These are phyloP conservation scores for Yamadazyma olivae DNA, from an alignment of 805 yeast species.

Conservation along the genomic window DNA sequence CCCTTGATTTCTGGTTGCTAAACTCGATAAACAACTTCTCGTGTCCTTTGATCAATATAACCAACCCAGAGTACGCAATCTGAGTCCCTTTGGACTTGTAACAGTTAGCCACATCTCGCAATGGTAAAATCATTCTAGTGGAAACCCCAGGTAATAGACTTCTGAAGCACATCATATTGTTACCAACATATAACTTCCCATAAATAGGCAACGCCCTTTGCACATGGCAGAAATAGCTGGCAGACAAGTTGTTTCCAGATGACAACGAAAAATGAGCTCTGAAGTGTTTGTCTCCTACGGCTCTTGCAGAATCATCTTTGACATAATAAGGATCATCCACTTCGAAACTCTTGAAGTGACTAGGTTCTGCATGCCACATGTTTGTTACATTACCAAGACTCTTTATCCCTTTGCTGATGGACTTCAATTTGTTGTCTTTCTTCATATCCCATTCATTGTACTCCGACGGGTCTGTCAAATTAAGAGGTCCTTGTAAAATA, in stretches of 20 bases:
- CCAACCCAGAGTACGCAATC: constrained; percentile 67
- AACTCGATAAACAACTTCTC: constrained; percentile 81
- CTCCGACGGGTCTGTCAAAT: constrained; percentile 26
- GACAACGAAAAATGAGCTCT: constrained; percentile 63
- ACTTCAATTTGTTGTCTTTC: constrained; percentile 15
- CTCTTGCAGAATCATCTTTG: constrained; percentile 40
- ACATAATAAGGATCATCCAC: constrained; percentile 49
- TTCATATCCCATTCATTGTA: constrained; percentile 10
- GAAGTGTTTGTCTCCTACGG: constrained; percentile 55
- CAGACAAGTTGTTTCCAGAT: constrained; percentile 47
- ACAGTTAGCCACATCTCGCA: constrained; percentile 67
- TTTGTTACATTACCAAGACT: constrained; percentile 27
- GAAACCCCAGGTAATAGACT: constrained; percentile 74
- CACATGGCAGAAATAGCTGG: constrained; percentile 69
- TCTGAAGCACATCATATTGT: constrained; percentile 69
- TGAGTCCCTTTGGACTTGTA: constrained; percentile 65
- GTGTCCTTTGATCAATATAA: constrained; percentile 65
- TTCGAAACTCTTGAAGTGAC: constrained; percentile 51
- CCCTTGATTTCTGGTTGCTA: constrained; percentile 57
- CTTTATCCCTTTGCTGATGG: constrained; percentile 25
- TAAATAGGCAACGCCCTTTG: constrained; percentile 73
- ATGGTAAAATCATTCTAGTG: constrained; percentile 81
- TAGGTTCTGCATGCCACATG: constrained; percentile 58
- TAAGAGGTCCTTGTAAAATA: constrained; percentile 18
- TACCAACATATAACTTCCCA: constrained; percentile 78